Evolutionary conservation across 2,329 filamentous ascomycete genomes (phyloP).

Genomic region (Cercospora beticola): DNA sequence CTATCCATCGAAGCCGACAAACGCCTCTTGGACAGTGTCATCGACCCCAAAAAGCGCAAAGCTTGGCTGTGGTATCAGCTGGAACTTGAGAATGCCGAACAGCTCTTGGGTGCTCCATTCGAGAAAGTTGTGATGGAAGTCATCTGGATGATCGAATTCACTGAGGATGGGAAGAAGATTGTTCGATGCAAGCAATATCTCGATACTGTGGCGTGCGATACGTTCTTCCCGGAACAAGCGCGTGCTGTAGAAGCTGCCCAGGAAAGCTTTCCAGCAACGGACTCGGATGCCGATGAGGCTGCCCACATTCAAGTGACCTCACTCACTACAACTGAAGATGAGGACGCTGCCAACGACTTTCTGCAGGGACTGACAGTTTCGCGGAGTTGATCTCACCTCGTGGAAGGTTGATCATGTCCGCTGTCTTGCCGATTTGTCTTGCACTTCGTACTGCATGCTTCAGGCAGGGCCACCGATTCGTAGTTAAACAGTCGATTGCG

Average conservation of each 20-base stretch:
- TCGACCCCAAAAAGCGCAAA: constrained; percentile 7
- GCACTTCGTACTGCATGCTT: not conserved
- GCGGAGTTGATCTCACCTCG: not conserved
- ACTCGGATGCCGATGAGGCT: not conserved
- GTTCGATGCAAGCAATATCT: constrained; percentile 7
- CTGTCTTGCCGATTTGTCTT: not conserved
- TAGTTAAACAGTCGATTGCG: not conserved
- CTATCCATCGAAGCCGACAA: constrained; percentile 4
- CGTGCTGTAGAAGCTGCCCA: constrained; percentile 1
- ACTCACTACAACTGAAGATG: not conserved
- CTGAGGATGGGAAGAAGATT: constrained; percentile 6
- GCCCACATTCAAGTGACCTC: not conserved
- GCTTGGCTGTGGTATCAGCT: constrained; percentile 13
- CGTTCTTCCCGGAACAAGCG: constrained; percentile 4
- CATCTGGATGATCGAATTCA: constrained; percentile 9
- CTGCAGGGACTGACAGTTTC: constrained; percentile 1
- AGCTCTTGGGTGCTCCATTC: not conserved
- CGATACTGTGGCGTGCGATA: constrained; percentile 9
- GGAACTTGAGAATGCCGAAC: not conserved
- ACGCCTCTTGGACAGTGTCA: constrained; percentile 7
- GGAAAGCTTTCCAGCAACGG: not conserved
- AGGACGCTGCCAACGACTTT: not conserved
- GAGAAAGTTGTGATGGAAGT: constrained; percentile 13
- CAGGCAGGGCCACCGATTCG: not conserved
- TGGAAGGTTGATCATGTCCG: not conserved